phyloP scores from a whole-genome alignment of 2,329 filamentous ascomycete species.

The Periconia digitata region DNA sequence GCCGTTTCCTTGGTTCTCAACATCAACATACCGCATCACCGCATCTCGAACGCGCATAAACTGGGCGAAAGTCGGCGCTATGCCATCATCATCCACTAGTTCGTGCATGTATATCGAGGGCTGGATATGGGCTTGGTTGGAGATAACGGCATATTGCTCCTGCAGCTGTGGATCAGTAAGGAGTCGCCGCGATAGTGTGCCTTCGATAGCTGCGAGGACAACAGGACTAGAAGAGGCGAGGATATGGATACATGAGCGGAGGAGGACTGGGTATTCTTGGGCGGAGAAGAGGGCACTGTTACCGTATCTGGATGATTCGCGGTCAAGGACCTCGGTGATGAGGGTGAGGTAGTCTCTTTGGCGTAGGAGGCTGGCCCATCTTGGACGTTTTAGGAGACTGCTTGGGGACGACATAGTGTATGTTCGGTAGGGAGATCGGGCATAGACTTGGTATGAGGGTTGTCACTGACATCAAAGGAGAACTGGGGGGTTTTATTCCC shows the following conservation, averaged over 20 bases:
- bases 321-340: conserved; percentile 23
- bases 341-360: conserved; percentile 21
- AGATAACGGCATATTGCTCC: conserved; percentile 19
- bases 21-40: conserved; percentile 18
- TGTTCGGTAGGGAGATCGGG: too few relatives aligned
- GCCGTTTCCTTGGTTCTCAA: background rate
- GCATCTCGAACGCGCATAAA: conserved; percentile 22
- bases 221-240: conserved; percentile 27
- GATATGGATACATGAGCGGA: conserved; percentile 29
- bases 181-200: conserved; percentile 21
- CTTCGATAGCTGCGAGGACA: conserved; percentile 27
- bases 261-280: conserved; percentile 10
- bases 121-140: conserved; percentile 20
- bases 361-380: conserved; percentile 21
- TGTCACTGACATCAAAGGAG: too few relatives aligned
- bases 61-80: conserved; percentile 25
- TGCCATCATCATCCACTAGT: conserved; percentile 17
- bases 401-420: too few relatives aligned
- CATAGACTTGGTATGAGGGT: too few relatives aligned
- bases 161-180: conserved; percentile 15
- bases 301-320: conserved; percentile 27
- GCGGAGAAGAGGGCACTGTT: conserved; percentile 15
- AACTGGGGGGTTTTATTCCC: too few relatives aligned
- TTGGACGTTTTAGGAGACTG: too few relatives aligned
- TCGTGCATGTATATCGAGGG: conserved; percentile 34